Percentiles rank a stretch among this genome's conserved stretches.
phyloP scores from a whole-genome alignment of 768 basidiomycete genomes.

The Termitomyces eurrhizus region DNA sequence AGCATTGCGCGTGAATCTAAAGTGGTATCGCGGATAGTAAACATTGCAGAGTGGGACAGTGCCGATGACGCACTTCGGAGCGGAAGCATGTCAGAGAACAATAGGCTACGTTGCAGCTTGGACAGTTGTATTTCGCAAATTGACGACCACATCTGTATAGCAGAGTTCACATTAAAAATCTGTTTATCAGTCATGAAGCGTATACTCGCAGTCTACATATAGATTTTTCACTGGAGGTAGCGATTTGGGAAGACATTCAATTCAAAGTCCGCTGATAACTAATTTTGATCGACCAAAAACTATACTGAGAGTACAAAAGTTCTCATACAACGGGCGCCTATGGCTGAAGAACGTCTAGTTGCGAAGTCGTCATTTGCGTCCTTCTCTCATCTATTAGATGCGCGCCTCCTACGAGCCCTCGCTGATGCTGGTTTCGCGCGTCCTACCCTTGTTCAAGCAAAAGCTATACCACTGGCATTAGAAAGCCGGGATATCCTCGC shows the following conservation, averaged over 20 bases:
- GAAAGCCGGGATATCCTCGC: constrained; percentile 90
- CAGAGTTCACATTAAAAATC: background rate
- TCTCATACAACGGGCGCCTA: constrained; percentile 14
- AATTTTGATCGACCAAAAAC: constrained; percentile 15
- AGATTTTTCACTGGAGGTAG: constrained; percentile 20
- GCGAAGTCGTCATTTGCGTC: constrained; percentile 46
- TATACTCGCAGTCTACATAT: constrained; percentile 42
- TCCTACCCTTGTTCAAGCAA: constrained; percentile 89
- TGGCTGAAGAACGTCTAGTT: constrained; percentile 45
- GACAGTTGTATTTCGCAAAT: constrained; percentile 78
- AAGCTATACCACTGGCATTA: constrained; percentile 89
- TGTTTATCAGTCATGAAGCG: background rate
- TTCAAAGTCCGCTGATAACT: constrained; percentile 22
- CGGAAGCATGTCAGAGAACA: constrained; percentile 81
- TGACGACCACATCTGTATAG: constrained; percentile 64
- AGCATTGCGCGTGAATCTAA: constrained; percentile 67
- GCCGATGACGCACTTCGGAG: constrained; percentile 47
- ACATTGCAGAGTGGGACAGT: constrained; percentile 2
- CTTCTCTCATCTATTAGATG: constrained; percentile 79
- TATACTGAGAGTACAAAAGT: background rate
- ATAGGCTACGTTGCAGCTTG: constrained; percentile 75
- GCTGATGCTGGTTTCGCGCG: constrained; percentile 87
- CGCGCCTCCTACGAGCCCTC: constrained; percentile 81
- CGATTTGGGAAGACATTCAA: constrained; percentile 15
- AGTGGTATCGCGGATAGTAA: background rate